These are phyloP conservation scores for Glarea lozoyensis DNA, from an alignment of 495 filamentous ascomycete genomes.

Conservation along the genomic window DNA sequence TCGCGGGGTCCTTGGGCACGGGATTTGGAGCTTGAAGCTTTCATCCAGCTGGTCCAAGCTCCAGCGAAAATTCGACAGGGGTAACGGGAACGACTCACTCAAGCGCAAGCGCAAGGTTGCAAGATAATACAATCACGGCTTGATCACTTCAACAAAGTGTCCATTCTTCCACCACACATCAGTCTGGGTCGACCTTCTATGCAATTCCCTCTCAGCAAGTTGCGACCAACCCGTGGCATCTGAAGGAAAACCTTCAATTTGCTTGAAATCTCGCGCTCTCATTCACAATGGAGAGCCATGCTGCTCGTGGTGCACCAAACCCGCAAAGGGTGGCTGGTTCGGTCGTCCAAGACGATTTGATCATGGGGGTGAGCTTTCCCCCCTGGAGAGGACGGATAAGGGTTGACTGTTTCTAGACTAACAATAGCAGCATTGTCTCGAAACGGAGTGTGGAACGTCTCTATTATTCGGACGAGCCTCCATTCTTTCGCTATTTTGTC, in stretches of 20 bases:
- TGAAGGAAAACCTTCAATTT: too few relatives aligned
- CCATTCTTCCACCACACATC: too few relatives aligned
- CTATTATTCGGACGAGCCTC: constrained; percentile 62
- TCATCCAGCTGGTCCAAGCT: neutral
- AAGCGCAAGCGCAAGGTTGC: neutral
- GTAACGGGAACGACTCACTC: too few relatives aligned
- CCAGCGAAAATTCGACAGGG: neutral
- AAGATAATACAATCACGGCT: too few relatives aligned
- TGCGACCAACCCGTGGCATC: too few relatives aligned
- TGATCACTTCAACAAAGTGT: neutral
- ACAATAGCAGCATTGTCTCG: constrained; percentile 81
- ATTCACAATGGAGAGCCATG: too few relatives aligned
- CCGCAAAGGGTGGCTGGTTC: constrained; percentile 20
- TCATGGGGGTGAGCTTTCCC: constrained; percentile 54
- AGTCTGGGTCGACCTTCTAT: too few relatives aligned
- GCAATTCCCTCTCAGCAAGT: too few relatives aligned
- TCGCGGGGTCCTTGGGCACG: too few relatives aligned
- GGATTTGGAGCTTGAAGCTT: too few relatives aligned
- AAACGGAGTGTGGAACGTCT: constrained; percentile 82
- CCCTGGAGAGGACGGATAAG: neutral
- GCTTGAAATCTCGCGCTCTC: too few relatives aligned
- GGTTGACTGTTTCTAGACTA: constrained; percentile 48
- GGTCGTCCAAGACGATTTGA: constrained; percentile 47
- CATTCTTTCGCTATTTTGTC: constrained; percentile 83
- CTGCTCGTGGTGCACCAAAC: too few relatives aligned